Evolutionary conservation across 2,329 filamentous ascomycete genomes (phyloP).

Genomic region (Rutstroemia sp.): DNA sequence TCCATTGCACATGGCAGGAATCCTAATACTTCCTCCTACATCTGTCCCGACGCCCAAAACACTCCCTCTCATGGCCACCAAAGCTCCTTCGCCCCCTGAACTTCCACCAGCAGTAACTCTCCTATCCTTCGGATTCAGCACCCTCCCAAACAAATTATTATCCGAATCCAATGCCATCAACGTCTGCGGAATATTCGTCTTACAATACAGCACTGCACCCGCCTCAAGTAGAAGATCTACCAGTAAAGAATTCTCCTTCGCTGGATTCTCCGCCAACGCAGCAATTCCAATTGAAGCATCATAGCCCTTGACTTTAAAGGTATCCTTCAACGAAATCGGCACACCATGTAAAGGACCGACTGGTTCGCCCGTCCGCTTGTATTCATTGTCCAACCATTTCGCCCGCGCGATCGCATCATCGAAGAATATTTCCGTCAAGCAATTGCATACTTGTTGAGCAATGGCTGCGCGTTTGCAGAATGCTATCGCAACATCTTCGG

Average conservation of each 20-base stretch:
- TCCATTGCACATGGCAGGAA: slow-evolving; percentile 42
- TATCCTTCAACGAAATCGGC: slow-evolving; percentile 52
- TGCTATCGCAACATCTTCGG: slow-evolving; percentile 36
- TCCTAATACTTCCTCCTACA: slow-evolving; percentile 41
- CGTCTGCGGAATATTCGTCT: slow-evolving; percentile 61
- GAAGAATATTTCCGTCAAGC: slow-evolving; percentile 43
- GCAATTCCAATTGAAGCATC: slow-evolving; percentile 50
- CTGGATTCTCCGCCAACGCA: slow-evolving; percentile 44
- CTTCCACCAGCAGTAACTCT: slow-evolving; percentile 53
- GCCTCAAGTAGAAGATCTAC: slow-evolving; percentile 50
- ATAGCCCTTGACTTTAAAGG: slow-evolving; percentile 46
- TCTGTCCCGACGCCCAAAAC: slow-evolving; percentile 55
- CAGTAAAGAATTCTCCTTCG: slow-evolving; percentile 45
- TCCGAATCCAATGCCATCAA: slow-evolving; percentile 47
- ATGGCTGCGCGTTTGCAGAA: slow-evolving; percentile 44
- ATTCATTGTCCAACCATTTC: slow-evolving; percentile 37
- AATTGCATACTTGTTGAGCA: slow-evolving; percentile 40
- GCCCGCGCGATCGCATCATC: slow-evolving; percentile 39
- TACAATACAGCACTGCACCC: slow-evolving; percentile 61
- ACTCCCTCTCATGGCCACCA: slow-evolving; percentile 50
- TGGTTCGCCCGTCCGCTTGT: slow-evolving; percentile 33
- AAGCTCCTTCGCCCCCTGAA: slow-evolving; percentile 55
- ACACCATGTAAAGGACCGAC: slow-evolving; percentile 56
- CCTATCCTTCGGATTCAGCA: slow-evolving; percentile 54
- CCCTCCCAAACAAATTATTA: slow-evolving; percentile 55